Conservation (phyloP, 2,329 filamentous ascomycete species). For the Huntiella abstrusa region DNA sequence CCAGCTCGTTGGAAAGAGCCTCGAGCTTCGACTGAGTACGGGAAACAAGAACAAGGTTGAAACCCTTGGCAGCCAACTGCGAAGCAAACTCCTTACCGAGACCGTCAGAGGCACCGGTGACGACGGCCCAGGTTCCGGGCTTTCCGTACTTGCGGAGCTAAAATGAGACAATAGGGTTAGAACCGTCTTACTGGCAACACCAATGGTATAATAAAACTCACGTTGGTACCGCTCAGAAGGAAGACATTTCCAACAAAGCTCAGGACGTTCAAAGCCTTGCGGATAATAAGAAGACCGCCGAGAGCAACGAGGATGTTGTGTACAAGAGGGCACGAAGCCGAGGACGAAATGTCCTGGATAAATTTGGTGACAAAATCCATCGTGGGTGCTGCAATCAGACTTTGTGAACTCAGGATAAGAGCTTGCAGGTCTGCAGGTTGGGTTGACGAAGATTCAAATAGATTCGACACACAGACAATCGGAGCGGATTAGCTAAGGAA, state of each 20-base stretch:
- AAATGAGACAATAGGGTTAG: constrained; percentile 1
- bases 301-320: constrained; percentile 24
- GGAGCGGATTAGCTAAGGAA: too few relatives aligned
- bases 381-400: too few relatives aligned
- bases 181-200: neutral
- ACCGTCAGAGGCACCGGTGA: constrained; percentile 91
- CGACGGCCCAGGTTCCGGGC: constrained; percentile 80
- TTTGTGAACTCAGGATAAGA: too few relatives aligned
- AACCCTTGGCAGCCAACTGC: constrained; percentile 77
- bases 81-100: constrained; percentile 90
- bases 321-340: neutral
- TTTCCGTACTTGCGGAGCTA: constrained; percentile 81
- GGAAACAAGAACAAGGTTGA: constrained; percentile 87
- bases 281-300: constrained; percentile 39
- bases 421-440: too few relatives aligned
- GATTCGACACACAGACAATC: too few relatives aligned
- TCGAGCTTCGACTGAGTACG: constrained; percentile 88
- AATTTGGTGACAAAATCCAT: too few relatives aligned
- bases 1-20: constrained; percentile 55
- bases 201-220: constrained; percentile 20
- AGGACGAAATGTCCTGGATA: constrained; percentile 7
- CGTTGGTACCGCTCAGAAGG: constrained; percentile 43
- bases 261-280: constrained; percentile 37
- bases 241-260: constrained; percentile 49
- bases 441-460: too few relatives aligned